phyloP scores from a whole-genome alignment of 192 early-diverging fungal genomes.

The Coemansia sp. region DNA sequence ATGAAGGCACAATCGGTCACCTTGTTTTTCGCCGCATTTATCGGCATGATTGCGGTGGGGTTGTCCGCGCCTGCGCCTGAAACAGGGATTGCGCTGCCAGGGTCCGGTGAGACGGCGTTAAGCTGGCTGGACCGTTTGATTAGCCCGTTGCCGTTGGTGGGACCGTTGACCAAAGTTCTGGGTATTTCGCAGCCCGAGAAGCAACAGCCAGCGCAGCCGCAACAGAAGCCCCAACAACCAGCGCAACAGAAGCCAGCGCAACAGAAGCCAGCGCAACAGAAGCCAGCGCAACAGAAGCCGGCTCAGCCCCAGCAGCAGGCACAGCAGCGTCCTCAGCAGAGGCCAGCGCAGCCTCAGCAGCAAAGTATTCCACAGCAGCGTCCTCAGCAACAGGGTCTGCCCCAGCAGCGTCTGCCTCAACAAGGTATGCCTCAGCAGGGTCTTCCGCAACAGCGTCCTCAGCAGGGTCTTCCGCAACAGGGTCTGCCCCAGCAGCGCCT shows the following conservation, averaged over 20 bases:
- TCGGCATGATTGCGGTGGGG: conserved; percentile 20
- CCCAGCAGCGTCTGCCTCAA: conserved; percentile 8
- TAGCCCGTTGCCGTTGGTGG: conserved; percentile 32
- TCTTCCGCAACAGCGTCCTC: conserved; percentile 4
- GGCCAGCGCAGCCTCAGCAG: neutral
- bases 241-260: conserved; percentile 1
- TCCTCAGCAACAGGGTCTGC: neutral
- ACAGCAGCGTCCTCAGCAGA: neutral
- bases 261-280: neutral
- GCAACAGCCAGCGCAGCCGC: conserved; percentile 11
- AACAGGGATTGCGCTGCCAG: conserved; percentile 40
- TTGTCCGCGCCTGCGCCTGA: conserved; percentile 34
- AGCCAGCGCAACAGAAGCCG: no score
- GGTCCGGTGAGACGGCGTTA: conserved; percentile 28
- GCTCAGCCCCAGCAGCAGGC: no score
- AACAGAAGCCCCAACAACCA: conserved; percentile 13
- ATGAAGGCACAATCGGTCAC: conserved; percentile 35
- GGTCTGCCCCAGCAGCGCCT: conserved; percentile 3
- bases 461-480: conserved; percentile 20
- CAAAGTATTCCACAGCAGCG: conserved; percentile 16
- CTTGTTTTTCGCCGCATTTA: conserved; percentile 15
- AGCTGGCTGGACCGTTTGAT: conserved; percentile 46
- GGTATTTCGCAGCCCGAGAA: conserved; percentile 27
- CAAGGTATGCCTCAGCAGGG: conserved; percentile 7
- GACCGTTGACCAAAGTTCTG: conserved; percentile 28